Base-by-base conservation (phyloP, 371 early-diverging fungal species). In the Syncephalastrum racemosum region DNA sequence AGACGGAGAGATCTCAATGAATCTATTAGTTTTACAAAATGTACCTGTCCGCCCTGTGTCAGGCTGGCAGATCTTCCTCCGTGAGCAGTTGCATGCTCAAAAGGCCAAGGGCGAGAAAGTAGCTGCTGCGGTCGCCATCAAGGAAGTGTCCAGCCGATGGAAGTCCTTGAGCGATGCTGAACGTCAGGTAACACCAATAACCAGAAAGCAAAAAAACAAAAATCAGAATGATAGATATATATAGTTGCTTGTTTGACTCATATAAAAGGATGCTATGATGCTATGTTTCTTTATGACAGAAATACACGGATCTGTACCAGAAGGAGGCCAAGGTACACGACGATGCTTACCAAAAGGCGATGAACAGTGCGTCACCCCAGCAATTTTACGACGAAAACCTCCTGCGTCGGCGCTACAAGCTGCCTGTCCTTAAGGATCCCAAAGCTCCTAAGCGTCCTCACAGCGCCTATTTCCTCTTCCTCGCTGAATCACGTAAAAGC, bases 381-480 rank as follows among this genome's bases (percentile, higher is more conserved):
- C 75, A 82, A 56, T 65, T 74, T 58, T 57, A 64, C 44, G 65
- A 67, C 19, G 84, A 84, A 56, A 84, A 84, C 51, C 14, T 58
- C 41, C 67, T 81, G 31, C 74, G 84, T 59, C 66, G 59, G 25
- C 67, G 73, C 25, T 77, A 78, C 53, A 75, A 77, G 18, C 63
- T 78, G 59, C 48, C 63, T 4, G 39, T 71, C 25, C 66, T 88
- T 24, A 80, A 70, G 61, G 86, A 88, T 57, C 89, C 89, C 46
- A 79, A 72, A 22, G 72, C 74, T 19, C 89, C 89, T 41, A 84
- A 81, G 69, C 73, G 75, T 7, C 84, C 86, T 5, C 2, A 23
- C 7, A 67, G 72, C 36, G 60, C 67, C 1, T 88, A 63, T 47
- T 54, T 81, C 62, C 50, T 69, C 4, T 88, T 63, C 44, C 40